These are phyloP conservation scores for Diaporthe batatas DNA, from an alignment of 2,329 filamentous ascomycete genomes.

Conservation along the genomic window DNA sequence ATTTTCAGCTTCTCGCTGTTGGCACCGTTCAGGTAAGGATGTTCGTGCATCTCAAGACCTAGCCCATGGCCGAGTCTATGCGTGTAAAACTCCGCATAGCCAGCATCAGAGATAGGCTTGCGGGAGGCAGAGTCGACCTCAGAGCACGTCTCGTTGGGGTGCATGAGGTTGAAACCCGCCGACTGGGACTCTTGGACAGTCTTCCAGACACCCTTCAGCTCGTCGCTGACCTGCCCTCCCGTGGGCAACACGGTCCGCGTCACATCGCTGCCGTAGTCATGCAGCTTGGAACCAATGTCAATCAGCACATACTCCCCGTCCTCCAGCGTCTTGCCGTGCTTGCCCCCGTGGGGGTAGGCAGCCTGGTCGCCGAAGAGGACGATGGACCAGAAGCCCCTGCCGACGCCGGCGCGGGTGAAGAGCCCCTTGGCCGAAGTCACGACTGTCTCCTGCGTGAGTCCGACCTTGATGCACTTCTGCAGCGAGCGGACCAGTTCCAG, in stretches of 20 bases:
- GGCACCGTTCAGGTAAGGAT: conserved; percentile 50
- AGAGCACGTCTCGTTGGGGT: conserved; percentile 48
- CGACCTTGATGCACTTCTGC: conserved; percentile 47
- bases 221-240: conserved; percentile 44
- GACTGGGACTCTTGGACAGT: conserved; percentile 46
- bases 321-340: conserved; percentile 46
- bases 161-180: conserved; percentile 48
- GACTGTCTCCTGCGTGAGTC: conserved; percentile 48
- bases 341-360: conserved; percentile 49
- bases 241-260: conserved; percentile 48
- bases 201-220: conserved; percentile 47
- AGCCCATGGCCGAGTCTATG: conserved; percentile 49
- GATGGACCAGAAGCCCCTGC: conserved; percentile 48
- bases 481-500: conserved; percentile 48
- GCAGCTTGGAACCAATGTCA: conserved; percentile 49
- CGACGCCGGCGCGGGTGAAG: conserved; percentile 47
- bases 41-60: conserved; percentile 49
- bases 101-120: conserved; percentile 44
- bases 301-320: conserved; percentile 49
- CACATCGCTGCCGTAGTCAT: conserved; percentile 50
- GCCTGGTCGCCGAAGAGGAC: conserved; percentile 50
- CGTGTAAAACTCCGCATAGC: conserved; percentile 48
- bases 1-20: conserved; percentile 48
- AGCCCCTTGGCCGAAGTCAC: conserved; percentile 43
- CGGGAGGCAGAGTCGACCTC: conserved; percentile 49